Percentiles rank a stretch among this genome's conserved stretches.
phyloP scores from a whole-genome alignment of 2,329 filamentous ascomycete species.

The Alternaria arbusti region DNA sequence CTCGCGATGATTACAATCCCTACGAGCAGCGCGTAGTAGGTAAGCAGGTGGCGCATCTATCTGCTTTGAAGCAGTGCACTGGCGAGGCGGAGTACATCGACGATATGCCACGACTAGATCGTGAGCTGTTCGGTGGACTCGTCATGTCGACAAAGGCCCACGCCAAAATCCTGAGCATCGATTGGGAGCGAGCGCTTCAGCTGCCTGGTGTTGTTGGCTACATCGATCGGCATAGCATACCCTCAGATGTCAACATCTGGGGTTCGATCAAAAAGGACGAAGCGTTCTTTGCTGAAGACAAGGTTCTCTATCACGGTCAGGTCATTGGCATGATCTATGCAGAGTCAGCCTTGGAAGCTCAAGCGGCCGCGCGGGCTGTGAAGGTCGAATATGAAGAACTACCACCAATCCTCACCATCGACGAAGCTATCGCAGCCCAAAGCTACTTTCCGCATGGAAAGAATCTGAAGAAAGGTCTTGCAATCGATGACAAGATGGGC shows the following conservation, averaged over 20 bases:
- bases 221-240: constrained; percentile 81
- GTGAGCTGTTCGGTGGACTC: constrained; percentile 85
- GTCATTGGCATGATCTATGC: constrained; percentile 89
- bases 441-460: constrained; percentile 84
- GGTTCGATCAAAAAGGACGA: constrained; percentile 84
- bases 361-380: constrained; percentile 81
- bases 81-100: constrained; percentile 96
- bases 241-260: constrained; percentile 85
- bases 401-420: constrained; percentile 86
- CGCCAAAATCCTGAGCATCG: constrained; percentile 81
- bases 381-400: constrained; percentile 88
- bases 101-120: constrained; percentile 82
- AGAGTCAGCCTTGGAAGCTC: constrained; percentile 75
- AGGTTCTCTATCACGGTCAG: constrained; percentile 85
- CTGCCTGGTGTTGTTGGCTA: constrained; percentile 85
- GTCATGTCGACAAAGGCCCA: constrained; percentile 87
- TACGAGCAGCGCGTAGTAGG: constrained; percentile 85
- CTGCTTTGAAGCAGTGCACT: constrained; percentile 88
- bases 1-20: constrained; percentile 76
- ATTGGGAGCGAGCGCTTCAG: constrained; percentile 77
- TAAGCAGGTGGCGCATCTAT: constrained; percentile 82
- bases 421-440: constrained; percentile 87
- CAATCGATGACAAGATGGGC: constrained; percentile 60
- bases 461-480: constrained; percentile 77
- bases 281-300: constrained; percentile 85